Evolutionary conservation across 2,329 filamentous ascomycete genomes (phyloP).

Genomic region (Neophaeococcomyces mojaviensis): DNA sequence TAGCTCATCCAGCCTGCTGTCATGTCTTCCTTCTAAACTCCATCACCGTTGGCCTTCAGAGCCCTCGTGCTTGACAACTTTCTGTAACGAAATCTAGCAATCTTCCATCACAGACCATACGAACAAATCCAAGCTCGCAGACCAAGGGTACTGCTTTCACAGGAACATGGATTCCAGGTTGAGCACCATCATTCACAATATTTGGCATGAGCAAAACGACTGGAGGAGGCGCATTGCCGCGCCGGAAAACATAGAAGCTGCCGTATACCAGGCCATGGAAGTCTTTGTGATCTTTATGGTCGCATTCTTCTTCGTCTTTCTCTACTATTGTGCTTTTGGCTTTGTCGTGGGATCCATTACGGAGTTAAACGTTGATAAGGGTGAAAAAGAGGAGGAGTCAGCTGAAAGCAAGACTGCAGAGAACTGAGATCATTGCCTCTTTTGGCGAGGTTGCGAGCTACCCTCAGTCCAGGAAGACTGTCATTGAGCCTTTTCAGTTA

Average conservation of each 20-base stretch:
- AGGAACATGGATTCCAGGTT: neutral
- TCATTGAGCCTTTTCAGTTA: too few relatives aligned
- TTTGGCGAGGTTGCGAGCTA: too few relatives aligned
- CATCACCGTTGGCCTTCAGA: too few relatives aligned
- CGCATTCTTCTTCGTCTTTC: constrained; percentile 7
- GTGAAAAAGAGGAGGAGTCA: constrained; percentile 31
- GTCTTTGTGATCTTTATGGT: constrained; percentile 3
- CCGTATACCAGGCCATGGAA: neutral
- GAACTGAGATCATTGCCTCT: too few relatives aligned
- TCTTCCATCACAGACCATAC: too few relatives aligned
- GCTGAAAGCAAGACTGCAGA: too few relatives aligned
- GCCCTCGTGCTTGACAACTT: too few relatives aligned
- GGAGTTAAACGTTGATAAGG: neutral
- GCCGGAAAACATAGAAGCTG: neutral
- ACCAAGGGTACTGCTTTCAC: neutral
- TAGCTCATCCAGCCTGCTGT: too few relatives aligned
- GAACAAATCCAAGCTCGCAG: too few relatives aligned
- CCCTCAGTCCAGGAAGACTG: too few relatives aligned
- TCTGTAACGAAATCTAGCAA: too few relatives aligned
- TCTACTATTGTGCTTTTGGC: constrained; percentile 6
- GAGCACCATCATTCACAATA: neutral
- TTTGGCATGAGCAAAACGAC: neutral
- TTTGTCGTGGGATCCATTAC: constrained; percentile 3
- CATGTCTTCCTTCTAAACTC: too few relatives aligned
- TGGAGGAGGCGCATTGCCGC: neutral